A percentile compares a stretch with the other conserved stretches of the same genome.
Conservation (phyloP, 805 yeast genomes). For the Saccharomycopsis synnaedendra region DNA sequence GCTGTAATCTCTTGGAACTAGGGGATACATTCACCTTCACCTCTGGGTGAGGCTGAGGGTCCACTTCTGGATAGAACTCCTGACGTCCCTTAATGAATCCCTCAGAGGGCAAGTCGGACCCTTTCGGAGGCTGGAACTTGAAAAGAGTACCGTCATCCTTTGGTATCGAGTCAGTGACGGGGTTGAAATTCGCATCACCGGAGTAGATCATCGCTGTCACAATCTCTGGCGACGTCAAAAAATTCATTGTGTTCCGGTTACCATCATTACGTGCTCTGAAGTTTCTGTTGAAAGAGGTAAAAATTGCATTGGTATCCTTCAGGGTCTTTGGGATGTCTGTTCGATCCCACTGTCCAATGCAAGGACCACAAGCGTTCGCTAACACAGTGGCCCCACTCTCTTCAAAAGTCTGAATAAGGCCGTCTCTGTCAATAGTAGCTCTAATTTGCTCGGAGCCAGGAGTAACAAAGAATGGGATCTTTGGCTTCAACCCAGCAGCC, state of each 20-base stretch:
- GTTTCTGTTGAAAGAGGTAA: conserved; percentile 96
- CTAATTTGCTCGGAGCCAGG: conserved; percentile 98
- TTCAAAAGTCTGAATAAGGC: conserved; percentile 69
- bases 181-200: conserved; percentile 88
- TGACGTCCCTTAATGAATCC: conserved; percentile 72
- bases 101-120: conserved; percentile 69
- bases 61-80: conserved; percentile 62
- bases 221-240: conserved; percentile 96
- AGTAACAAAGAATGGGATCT: conserved; percentile 85
- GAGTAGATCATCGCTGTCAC: conserved; percentile 96
- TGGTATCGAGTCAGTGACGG: conserved; percentile 73
- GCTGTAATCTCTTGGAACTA: conserved; percentile 81
- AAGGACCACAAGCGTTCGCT: conserved; percentile 99
- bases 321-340: conserved; percentile 63
- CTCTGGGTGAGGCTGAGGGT: conserved; percentile 53
- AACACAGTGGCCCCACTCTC: conserved; percentile 84
- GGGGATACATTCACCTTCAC: conserved; percentile 67
- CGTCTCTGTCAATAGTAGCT: conserved; percentile 95
- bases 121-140: conserved; percentile 62
- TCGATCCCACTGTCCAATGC: conserved; percentile 99
- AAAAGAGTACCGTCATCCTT: conserved; percentile 61
- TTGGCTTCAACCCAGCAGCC: conserved; percentile 77
- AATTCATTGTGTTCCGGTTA: conserved; percentile 94
- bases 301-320: conserved; percentile 94
- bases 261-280: conserved; percentile 87